These are phyloP conservation scores for Corylus americana DNA, from an alignment of 306 rosid species.

Conservation along the genomic window DNA sequence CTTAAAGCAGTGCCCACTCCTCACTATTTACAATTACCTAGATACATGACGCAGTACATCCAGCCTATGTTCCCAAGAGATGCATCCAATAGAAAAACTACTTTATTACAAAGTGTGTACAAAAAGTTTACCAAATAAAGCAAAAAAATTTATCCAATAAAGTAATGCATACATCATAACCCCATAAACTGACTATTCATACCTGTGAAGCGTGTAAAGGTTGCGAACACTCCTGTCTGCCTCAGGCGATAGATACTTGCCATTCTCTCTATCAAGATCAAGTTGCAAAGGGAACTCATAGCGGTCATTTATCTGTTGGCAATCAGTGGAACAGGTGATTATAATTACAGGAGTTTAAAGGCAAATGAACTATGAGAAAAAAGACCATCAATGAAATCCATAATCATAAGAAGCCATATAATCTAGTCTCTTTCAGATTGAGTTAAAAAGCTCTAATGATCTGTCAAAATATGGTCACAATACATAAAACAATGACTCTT, in stretches of 20 bases:
- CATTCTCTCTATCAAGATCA: slow-evolving; percentile 90
- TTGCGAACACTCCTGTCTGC: slow-evolving; percentile 90
- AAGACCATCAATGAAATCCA: background rate
- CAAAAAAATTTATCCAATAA: background rate
- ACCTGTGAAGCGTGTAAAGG: slow-evolving; percentile 93
- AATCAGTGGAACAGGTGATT: background rate
- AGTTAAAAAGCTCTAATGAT: background rate
- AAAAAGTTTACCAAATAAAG: background rate
- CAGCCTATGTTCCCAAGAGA: background rate
- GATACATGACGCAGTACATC: background rate
- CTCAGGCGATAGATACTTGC: slow-evolving; percentile 86
- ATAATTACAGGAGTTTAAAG: background rate
- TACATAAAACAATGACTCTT: background rate
- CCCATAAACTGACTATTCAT: slow-evolving; percentile 5
- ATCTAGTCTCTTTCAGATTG: background rate
- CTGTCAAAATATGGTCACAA: background rate
- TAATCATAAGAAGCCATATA: background rate
- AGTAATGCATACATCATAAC: background rate
- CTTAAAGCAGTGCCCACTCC: background rate
- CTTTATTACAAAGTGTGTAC: background rate
- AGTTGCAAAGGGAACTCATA: slow-evolving; percentile 93
- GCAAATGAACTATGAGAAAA: background rate
- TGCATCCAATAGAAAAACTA: background rate
- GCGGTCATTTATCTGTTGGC: slow-evolving; percentile 83
- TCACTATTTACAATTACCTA: background rate